Base-by-base conservation (phyloP, 2,329 filamentous ascomycete genomes). In the Rhinocladiella mackenziei region DNA sequence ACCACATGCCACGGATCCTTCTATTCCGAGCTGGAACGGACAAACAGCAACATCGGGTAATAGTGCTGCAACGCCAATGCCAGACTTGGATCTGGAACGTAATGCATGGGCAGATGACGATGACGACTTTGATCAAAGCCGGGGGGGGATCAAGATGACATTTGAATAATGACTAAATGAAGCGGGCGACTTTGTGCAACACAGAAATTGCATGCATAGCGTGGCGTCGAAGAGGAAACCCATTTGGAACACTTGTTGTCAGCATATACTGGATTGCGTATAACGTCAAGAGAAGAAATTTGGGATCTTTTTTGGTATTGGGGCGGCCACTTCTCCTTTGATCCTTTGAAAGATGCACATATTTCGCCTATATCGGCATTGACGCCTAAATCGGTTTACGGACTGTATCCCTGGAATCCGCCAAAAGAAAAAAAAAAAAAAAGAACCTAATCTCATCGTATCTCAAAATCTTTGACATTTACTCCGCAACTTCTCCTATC, bases 131-230 rank as follows among this genome's bases (percentile, higher is more conserved):
- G 84, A 84, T 67, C 81, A 80, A 13, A 75, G 77, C 58, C 84
- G 88, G 63, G 79, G 80, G 61, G 84, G 88, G 64, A 85, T 91
- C 52, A 76, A 78, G 22, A 84, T 91, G 83, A 88, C 83, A 51
- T 91, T 91, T 77, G 86, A 83, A 64, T 86, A 69, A 68, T 31
- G 13, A 38, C 10, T 29, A 7, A 30, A 26, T 20, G n/a, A 33
- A 26, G 22, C 25, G 29, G 29, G 39, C 25, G 30, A 34, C 19
- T 29, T 37, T 36, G 17, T 15, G 18, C 14, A 17, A 4, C 32
- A 14, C 33, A 11, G 15, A 13, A 22, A 13, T 26, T 15, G 19
- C n/a, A 18, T 47, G 46, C 39, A 47, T 47, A 50, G 50, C 25
- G 62, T 9, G 43, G 45, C 43, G 50, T 33, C 28, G 23, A 30